Evolutionary conservation across 208 protist genomes (phyloP).

Genomic region (Porcisia deanei): DNA sequence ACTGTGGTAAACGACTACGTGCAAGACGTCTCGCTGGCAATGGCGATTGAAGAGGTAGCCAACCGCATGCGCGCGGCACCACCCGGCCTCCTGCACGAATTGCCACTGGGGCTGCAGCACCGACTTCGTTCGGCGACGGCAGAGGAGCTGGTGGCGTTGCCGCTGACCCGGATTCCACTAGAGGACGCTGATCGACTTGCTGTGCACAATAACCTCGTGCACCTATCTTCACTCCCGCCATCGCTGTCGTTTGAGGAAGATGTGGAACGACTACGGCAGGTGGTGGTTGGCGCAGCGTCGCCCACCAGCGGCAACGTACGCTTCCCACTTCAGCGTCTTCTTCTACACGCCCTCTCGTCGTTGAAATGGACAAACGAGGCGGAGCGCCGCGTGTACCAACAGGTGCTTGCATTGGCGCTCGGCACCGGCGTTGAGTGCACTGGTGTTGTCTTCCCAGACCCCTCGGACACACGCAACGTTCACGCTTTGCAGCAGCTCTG

Average conservation of each 20-base stretch:
- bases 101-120: slow-evolving; percentile 58
- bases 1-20: slow-evolving; percentile 74
- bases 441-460: slow-evolving; percentile 57
- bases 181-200: slow-evolving; percentile 33
- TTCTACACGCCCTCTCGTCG: slow-evolving; percentile 18
- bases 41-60: slow-evolving; percentile 34
- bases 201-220: slow-evolving; percentile 8
- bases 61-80: slow-evolving; percentile 16
- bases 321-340: slow-evolving; percentile 20
- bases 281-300: background rate
- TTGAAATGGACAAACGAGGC: slow-evolving; percentile 7
- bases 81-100: slow-evolving; percentile 24
- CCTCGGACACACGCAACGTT: slow-evolving; percentile 29
- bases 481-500: slow-evolving; percentile 57
- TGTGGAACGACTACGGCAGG: slow-evolving; percentile 9
- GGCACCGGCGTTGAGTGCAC: slow-evolving; percentile 69
- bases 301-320: background rate
- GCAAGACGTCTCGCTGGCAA: slow-evolving; percentile 50
- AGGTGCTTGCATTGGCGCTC: slow-evolving; percentile 38
- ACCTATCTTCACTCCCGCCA: background rate
- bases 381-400: slow-evolving; percentile 20
- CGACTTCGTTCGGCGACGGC: slow-evolving; percentile 34
- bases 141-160: slow-evolving; percentile 62
- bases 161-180: slow-evolving; percentile 38
- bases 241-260: slow-evolving; percentile 5